Conservation (phyloP, 345 rosid genomes). For the Hypericum perforatum region DNA sequence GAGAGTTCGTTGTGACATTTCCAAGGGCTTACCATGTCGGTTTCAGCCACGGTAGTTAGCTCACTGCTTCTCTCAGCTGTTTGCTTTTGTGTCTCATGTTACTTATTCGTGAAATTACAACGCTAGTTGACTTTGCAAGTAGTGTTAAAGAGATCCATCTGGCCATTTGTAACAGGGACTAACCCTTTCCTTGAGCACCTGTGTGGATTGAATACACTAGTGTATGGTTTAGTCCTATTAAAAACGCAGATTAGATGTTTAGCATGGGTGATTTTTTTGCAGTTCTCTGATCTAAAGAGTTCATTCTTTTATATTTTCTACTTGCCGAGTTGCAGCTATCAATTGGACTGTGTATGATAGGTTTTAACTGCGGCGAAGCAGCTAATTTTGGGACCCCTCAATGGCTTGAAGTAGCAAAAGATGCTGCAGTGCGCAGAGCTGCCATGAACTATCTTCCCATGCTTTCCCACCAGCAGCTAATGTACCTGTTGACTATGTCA, state of each 20-base stretch:
- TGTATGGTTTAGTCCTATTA: too few species aligned
- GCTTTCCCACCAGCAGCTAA: constrained; percentile 97
- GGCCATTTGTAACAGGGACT: too few species aligned
- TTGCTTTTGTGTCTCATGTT: not conserved
- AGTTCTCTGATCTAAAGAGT: not conserved
- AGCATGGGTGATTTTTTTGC: not conserved
- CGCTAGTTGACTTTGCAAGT: not conserved
- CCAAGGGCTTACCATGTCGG: constrained; percentile 99
- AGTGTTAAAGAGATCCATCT: not conserved
- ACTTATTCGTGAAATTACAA: not conserved
- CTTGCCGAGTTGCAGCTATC: constrained; percentile 1
- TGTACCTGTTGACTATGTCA: constrained; percentile 96
- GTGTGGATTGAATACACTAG: too few species aligned
- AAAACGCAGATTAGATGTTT: too few species aligned
- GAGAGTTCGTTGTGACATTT: constrained; percentile 99
- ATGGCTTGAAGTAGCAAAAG: constrained; percentile 95
- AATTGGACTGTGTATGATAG: constrained; percentile 6
- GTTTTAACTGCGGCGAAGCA: constrained; percentile 99
- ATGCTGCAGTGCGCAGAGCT: constrained; percentile 97
- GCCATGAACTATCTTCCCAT: constrained; percentile 99
- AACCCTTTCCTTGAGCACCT: too few species aligned
- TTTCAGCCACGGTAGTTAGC: constrained; percentile 98
- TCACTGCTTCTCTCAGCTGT: constrained; percentile 11
- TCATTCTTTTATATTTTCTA: not conserved
- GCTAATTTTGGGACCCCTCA: constrained; percentile 98